Evolutionary conservation across 768 basidiomycete species (phyloP).

Genomic region (Boletus rubroflammeus): DNA sequence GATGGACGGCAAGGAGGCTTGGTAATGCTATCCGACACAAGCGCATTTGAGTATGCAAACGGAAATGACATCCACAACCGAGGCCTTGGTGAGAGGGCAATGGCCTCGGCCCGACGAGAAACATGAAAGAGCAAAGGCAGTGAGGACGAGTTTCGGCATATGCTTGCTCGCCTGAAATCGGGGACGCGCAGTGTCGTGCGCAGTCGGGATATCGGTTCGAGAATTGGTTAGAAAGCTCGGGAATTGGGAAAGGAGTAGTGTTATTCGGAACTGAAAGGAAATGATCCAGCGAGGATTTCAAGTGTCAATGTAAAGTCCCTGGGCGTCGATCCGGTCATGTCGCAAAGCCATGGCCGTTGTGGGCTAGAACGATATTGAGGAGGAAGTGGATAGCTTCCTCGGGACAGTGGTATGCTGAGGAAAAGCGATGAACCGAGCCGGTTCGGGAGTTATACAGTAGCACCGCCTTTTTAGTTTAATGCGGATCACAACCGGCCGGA

Average conservation of each 20-base stretch:
- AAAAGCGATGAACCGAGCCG: constrained; percentile 16
- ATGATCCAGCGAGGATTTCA: background rate
- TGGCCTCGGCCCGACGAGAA: background rate
- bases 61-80: constrained; percentile 16
- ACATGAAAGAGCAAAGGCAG: background rate
- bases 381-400: background rate
- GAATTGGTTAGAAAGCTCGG: background rate
- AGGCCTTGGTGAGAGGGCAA: too few species aligned
- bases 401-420: constrained; percentile 2
- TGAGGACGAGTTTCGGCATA: background rate
- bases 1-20: background rate
- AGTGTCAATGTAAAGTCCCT: background rate
- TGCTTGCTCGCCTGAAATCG: constrained; percentile 1
- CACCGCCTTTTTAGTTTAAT: constrained; percentile 5
- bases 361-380: background rate
- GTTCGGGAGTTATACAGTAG: constrained; percentile 12
- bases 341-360: constrained; percentile 11
- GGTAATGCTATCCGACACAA: constrained; percentile 7
- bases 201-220: constrained; percentile 1
- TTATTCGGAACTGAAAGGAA: background rate
- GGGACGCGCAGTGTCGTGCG: background rate
- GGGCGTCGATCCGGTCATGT: constrained; percentile 23
- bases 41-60: constrained; percentile 5
- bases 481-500: constrained; percentile 17
- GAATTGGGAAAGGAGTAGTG: constrained; percentile 1